phyloP scores from a whole-genome alignment of 352 stramenopile genomes.

The Proteromonas lacertae region DNA sequence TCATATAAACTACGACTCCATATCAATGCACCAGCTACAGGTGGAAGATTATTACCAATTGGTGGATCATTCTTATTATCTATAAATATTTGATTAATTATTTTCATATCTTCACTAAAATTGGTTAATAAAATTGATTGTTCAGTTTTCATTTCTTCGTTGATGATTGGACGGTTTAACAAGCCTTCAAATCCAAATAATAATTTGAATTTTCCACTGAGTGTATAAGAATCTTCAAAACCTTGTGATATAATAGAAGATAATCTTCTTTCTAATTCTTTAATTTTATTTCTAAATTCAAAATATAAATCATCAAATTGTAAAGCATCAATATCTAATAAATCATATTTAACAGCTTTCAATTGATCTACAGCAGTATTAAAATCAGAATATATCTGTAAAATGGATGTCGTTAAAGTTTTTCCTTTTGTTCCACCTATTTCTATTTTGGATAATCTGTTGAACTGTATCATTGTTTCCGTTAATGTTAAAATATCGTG shows the following conservation, averaged over 20 bases:
- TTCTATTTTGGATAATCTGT: slow-evolving; percentile 39
- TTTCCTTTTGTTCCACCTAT: slow-evolving; percentile 60
- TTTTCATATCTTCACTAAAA: slow-evolving; percentile 40
- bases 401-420: slow-evolving; percentile 40
- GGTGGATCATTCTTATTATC: slow-evolving; percentile 71
- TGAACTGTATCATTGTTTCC: slow-evolving; percentile 45
- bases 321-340: slow-evolving; percentile 46
- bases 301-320: slow-evolving; percentile 59
- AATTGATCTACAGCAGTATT: slow-evolving; percentile 23
- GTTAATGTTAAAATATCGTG: slow-evolving; percentile 50
- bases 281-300: slow-evolving; percentile 38
- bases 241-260: slow-evolving; percentile 47
- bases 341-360: slow-evolving; percentile 34
- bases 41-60: slow-evolving; percentile 31
- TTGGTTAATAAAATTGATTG: slow-evolving; percentile 2
- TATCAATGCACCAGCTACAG: slow-evolving; percentile 83
- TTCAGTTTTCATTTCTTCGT: too few species aligned
- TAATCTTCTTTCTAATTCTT: slow-evolving; percentile 25
- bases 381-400: slow-evolving; percentile 46
- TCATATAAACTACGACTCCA: slow-evolving; percentile 83
- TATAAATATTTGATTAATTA: slow-evolving; percentile 91
- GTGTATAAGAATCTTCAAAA: slow-evolving; percentile 54
- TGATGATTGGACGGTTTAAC: slow-evolving; percentile 19
- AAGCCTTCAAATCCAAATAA: slow-evolving; percentile 54
- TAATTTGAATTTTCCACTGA: slow-evolving; percentile 40